Evolutionary conservation across 768 basidiomycete species (phyloP).

Genomic region (Psilocybe sp.): DNA sequence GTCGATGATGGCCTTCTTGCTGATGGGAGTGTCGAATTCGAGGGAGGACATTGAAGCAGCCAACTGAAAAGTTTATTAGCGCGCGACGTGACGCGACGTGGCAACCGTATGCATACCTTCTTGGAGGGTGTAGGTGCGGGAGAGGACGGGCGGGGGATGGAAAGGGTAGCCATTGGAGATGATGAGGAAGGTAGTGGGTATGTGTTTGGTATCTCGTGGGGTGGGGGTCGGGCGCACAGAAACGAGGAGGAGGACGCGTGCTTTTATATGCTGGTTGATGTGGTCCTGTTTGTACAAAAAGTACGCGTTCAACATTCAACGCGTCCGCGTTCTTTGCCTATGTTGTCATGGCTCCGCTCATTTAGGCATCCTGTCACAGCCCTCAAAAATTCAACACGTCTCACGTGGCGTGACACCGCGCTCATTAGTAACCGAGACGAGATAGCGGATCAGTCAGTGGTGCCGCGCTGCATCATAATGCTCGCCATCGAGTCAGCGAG

Average conservation of each 20-base stretch:
- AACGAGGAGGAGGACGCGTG: constrained; percentile 4
- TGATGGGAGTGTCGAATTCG: constrained; percentile 37
- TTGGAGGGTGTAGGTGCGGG: constrained; percentile 48
- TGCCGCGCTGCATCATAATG: too few species aligned
- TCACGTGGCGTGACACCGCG: too few species aligned
- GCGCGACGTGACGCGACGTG: constrained; percentile 5
- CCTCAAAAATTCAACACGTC: too few species aligned
- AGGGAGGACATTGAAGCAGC: constrained; percentile 45
- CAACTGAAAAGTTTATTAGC: constrained; percentile 23
- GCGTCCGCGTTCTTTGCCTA: constrained; percentile 24
- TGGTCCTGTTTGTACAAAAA: constrained; percentile 31
- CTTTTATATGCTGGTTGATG: constrained; percentile 24
- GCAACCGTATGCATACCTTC: constrained; percentile 31
- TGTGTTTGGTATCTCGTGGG: background rate
- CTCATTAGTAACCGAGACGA: too few species aligned
- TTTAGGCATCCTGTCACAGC: too few species aligned
- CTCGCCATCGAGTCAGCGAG: too few species aligned
- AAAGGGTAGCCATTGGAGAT: constrained; percentile 28
- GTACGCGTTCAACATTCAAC: constrained; percentile 19
- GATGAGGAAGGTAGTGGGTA: constrained; percentile 5
- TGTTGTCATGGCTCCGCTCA: constrained; percentile 7
- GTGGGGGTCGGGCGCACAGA: constrained; percentile 12
- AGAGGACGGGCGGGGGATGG: constrained; percentile 23
- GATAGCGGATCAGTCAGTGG: too few species aligned
- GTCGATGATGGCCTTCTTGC: constrained; percentile 25